Evolutionary conservation across 495 filamentous ascomycete species (phyloP).

Genomic region (Annulohypoxylon stygium): DNA sequence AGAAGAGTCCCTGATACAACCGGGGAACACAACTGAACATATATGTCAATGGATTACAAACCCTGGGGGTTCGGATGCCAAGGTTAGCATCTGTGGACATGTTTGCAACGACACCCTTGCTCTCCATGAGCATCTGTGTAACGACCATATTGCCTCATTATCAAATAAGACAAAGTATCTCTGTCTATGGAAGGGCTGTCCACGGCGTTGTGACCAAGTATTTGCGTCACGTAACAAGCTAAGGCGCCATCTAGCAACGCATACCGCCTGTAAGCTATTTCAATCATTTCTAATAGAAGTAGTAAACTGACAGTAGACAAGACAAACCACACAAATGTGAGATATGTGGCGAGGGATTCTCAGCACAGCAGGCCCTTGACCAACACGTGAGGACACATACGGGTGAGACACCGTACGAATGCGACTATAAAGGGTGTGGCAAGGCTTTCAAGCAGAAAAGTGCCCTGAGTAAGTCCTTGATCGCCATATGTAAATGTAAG

Average conservation of each 20-base stretch:
- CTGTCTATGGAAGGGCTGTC: conserved; percentile 64
- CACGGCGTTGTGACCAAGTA: conserved; percentile 49
- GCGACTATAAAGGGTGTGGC: conserved; percentile 61
- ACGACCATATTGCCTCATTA: conserved; percentile 54
- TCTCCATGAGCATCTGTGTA: conserved; percentile 59
- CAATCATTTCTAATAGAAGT: not conserved
- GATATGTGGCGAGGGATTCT: conserved; percentile 68
- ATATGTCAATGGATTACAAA: conserved; percentile 53
- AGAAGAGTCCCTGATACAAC: conserved; percentile 18
- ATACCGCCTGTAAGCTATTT: conserved; percentile 68
- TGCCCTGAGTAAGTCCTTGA: conserved; percentile 61
- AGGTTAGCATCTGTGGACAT: conserved; percentile 39
- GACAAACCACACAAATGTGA: conserved; percentile 70
- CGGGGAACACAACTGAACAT: conserved; percentile 23
- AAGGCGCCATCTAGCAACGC: conserved; percentile 72
- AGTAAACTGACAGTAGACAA: conserved; percentile 45
- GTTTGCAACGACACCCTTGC: conserved; percentile 36
- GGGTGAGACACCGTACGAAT: conserved; percentile 70
- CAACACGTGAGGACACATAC: conserved; percentile 73
- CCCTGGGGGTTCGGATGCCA: conserved; percentile 21
- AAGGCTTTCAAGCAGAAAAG: conserved; percentile 70
- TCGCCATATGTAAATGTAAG: not conserved
- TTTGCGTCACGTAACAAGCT: conserved; percentile 70
- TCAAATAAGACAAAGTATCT: conserved; percentile 59
- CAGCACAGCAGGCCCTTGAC: conserved; percentile 69